phyloP scores from a whole-genome alignment of 2,329 filamentous ascomycete genomes.

The Fusarium tuaranense region DNA sequence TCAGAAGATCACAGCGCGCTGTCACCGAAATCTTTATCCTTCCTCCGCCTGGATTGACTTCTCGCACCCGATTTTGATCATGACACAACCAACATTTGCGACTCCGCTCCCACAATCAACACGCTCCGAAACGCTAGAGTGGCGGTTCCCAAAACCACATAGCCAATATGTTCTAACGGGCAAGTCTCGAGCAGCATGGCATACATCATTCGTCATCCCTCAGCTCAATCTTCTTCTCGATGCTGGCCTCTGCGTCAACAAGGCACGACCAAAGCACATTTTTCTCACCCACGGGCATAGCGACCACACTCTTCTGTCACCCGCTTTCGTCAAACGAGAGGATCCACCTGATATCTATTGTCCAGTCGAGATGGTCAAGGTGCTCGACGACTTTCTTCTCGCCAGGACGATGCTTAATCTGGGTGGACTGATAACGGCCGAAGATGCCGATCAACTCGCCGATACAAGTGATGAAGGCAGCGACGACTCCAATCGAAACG shows the following conservation, averaged over 20 bases:
- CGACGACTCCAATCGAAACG: constrained; percentile 17
- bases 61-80: neutral
- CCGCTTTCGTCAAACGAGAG: constrained; percentile 57
- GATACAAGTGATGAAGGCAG: constrained; percentile 15
- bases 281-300: constrained; percentile 63
- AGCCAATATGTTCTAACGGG: constrained; percentile 58
- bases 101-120: constrained; percentile 57
- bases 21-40: neutral
- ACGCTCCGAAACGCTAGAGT: constrained; percentile 59
- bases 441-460: constrained; percentile 35
- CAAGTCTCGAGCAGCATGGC: constrained; percentile 62
- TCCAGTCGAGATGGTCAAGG: constrained; percentile 53
- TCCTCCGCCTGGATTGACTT: neutral
- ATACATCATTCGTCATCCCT: constrained; percentile 63
- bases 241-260: constrained; percentile 60
- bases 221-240: constrained; percentile 63
- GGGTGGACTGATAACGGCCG: constrained; percentile 51
- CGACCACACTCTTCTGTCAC: constrained; percentile 58
- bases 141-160: constrained; percentile 58
- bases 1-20: neutral
- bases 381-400: constrained; percentile 55
- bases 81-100: constrained; percentile 49
- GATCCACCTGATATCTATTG: constrained; percentile 61
- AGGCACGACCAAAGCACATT: constrained; percentile 59
- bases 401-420: constrained; percentile 57